Evolutionary conservation across 352 stramenopile species (phyloP), one percentile per base, ranked within the genome.

Genomic region (Phytophthora niederhauseri): DNA sequence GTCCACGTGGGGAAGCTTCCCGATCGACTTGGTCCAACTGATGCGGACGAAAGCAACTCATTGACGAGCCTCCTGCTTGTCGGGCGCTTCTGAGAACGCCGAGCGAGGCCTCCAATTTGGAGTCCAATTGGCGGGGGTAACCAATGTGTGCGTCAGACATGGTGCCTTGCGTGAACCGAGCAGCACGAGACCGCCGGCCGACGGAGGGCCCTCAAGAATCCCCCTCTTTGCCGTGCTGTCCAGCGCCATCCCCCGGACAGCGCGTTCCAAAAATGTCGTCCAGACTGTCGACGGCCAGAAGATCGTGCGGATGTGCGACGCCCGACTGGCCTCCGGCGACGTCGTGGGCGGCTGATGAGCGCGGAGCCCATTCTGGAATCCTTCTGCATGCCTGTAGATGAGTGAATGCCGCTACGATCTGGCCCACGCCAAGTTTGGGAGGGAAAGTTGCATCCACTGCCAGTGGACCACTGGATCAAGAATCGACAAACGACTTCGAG

Each of bases 311-410:
- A 57, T 80, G 15, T 49, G 72, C 36, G 74, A 85, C 62, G 81
- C 79, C 14, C 77, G 77, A 12, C 57, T 85, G 51, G 75, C 72
- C 14, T 85, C 80, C 59, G 75, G 77, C 22, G 79, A 85, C 57
- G 76, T 87, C 60, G 53, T 15, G 77, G 79, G 24, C 76, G 73
- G 11, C 54, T 84, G 9, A 79, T 85, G 64, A 83, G 76, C 57
- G 75, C 78, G 1, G 79, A 74, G 0, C 75, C 79, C 28, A 81
- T 87, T 58, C 68, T 87, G 36, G 75, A n/a, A n/a, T n/a, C n/a
- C n/a, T n/a, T n/a, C n/a, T n/a, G n/a, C n/a, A n/a, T n/a, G n/a
- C n/a, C n/a, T n/a, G n/a, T n/a, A n/a, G n/a, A n/a, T n/a, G n/a
- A n/a, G n/a, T n/a, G n/a, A n/a, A n/a, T n/a, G n/a, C n/a, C n/a